Evolutionary conservation across 2,329 filamentous ascomycete genomes (phyloP).

Genomic region (Pseudogymnoascus sp.): DNA sequence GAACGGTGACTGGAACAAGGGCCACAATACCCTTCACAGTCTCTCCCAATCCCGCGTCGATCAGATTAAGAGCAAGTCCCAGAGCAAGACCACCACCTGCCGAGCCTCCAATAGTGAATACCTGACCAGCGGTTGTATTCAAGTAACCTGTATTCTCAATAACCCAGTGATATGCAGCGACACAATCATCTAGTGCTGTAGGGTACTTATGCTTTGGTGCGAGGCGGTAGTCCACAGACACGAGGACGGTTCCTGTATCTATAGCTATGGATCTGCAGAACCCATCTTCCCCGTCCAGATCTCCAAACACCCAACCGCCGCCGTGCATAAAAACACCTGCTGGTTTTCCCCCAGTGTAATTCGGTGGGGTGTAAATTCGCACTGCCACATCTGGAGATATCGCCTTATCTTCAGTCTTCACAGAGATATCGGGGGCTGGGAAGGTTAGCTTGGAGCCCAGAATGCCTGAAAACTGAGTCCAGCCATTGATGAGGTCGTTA

Average conservation of each 20-base stretch:
- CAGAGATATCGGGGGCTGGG: constrained; percentile 26
- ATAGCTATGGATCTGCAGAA: constrained; percentile 23
- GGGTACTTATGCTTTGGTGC: constrained; percentile 29
- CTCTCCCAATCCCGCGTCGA: constrained; percentile 29
- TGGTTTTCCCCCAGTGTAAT: constrained; percentile 25
- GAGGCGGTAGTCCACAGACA: constrained; percentile 30
- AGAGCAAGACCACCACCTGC: constrained; percentile 33
- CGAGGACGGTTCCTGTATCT: constrained; percentile 24
- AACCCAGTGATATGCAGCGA: constrained; percentile 27
- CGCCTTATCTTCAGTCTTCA: constrained; percentile 25
- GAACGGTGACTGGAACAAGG: constrained; percentile 30
- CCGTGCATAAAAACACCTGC: constrained; percentile 24
- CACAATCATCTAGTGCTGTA: constrained; percentile 29
- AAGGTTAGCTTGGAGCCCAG: constrained; percentile 13
- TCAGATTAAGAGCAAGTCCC: constrained; percentile 29
- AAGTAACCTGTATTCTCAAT: constrained; percentile 18
- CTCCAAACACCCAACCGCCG: too few species aligned
- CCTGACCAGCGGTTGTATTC: constrained; percentile 15
- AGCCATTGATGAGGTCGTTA: too few species aligned
- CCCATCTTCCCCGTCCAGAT: constrained; percentile 27
- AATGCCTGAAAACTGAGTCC: not conserved
- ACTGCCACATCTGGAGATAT: constrained; percentile 25
- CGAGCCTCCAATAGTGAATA: constrained; percentile 30
- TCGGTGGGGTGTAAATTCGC: constrained; percentile 29
- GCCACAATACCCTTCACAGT: constrained; percentile 32